Evolutionary conservation across 345 rosid species (phyloP).

Genomic region (Acer campestre): DNA sequence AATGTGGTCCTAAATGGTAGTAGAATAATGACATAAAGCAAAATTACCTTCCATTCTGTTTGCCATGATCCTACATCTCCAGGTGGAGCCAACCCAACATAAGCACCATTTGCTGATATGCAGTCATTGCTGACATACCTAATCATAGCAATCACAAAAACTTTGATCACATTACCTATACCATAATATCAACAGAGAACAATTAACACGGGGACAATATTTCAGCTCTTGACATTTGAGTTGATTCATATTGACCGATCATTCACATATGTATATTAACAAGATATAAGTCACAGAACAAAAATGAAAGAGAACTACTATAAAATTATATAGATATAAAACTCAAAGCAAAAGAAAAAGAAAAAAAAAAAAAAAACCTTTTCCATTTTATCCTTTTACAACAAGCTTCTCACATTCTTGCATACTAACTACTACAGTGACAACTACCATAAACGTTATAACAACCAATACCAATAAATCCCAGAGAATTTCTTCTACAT

Average conservation of each 20-base stretch:
- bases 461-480: background rate
- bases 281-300: background rate
- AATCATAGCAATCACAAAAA: constrained; percentile 18
- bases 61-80: constrained; percentile 77
- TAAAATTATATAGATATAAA: background rate
- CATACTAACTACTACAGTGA: background rate
- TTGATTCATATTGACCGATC: background rate
- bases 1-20: background rate
- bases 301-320: background rate
- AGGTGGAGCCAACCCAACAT: constrained; percentile 62
- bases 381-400: background rate
- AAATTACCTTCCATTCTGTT: constrained; percentile 58
- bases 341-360: background rate
- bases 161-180: constrained; percentile 8
- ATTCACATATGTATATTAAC: background rate
- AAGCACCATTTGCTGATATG: constrained; percentile 49
- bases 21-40: constrained; percentile 1
- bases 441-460: background rate
- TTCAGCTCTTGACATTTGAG: background rate
- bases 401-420: too few species aligned
- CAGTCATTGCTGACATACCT: constrained; percentile 53
- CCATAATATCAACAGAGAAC: background rate
- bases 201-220: constrained; percentile 4
- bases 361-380: background rate
- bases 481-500: background rate